These are phyloP conservation scores for Saitozyma sp. DNA, from an alignment of 768 basidiomycete genomes.

Conservation along the genomic window DNA sequence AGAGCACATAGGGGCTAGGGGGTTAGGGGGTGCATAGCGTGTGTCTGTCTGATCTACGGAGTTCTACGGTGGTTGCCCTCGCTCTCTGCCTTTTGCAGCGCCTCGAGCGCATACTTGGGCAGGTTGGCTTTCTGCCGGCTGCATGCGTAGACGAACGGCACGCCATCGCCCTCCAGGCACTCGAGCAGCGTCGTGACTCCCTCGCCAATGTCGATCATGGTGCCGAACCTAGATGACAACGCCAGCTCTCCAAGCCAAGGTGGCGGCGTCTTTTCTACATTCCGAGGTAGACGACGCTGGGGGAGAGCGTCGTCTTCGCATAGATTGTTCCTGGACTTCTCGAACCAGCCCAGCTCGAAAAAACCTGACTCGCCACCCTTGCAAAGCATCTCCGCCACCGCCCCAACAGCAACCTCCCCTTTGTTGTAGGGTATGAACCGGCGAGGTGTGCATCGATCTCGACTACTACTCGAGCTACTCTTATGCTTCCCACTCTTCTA, in stretches of 20 bases:
- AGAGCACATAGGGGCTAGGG: no score
- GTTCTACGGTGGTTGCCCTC: no score
- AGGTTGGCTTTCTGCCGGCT: slow-evolving; percentile 14
- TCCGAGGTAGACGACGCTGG: slow-evolving; percentile 18
- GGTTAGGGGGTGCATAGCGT: no score
- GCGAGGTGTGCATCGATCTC: no score
- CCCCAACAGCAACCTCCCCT: no score
- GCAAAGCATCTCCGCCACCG: slow-evolving; percentile 5
- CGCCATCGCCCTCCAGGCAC: slow-evolving; percentile 1
- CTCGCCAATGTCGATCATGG: slow-evolving; percentile 11
- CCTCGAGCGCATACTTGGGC: not conserved
- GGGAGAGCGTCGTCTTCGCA: not conserved
- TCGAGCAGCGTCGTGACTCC: slow-evolving; percentile 8
- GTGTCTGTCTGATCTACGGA: no score
- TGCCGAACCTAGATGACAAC: slow-evolving; percentile 15
- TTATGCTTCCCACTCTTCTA: no score
- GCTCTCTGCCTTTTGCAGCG: no score
- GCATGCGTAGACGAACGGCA: slow-evolving; percentile 18
- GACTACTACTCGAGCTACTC: no score
- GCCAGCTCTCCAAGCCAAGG: not conserved
- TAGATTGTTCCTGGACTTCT: no score
- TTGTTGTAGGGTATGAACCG: no score
- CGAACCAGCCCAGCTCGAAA: not conserved
- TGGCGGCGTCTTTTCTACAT: not conserved
- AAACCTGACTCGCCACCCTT: slow-evolving; percentile 6